A percentile compares a stretch with the other conserved stretches of the same genome.
Conservation (phyloP, 305 asterid species). For the Fraxinus xanthoxyloides region DNA sequence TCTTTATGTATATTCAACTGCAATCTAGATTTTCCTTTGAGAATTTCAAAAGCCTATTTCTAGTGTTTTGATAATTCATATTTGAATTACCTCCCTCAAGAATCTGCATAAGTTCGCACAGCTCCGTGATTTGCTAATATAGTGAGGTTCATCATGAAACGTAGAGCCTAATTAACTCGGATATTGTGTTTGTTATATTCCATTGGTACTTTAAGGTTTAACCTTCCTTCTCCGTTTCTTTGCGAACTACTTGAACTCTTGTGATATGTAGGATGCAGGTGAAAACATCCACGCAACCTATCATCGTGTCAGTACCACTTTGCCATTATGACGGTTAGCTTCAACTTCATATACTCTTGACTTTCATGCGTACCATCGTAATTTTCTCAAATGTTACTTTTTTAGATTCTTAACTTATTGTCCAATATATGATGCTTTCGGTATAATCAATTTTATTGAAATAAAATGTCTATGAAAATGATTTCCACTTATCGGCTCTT, state of each 20-base stretch:
- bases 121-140: slow-evolving; percentile 10
- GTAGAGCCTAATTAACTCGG: neutral
- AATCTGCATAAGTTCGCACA: slow-evolving; percentile 10
- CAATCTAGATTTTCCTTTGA: neutral
- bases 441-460: neutral
- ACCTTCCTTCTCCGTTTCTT: neutral
- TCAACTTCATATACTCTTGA: slow-evolving; percentile 11
- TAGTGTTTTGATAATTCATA: slow-evolving; percentile 6
- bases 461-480: neutral
- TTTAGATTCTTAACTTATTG: neutral
- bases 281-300: slow-evolving; percentile 77
- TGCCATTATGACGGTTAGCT: slow-evolving; percentile 83
- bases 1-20: neutral
- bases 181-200: neutral
- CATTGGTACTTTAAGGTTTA: slow-evolving; percentile 3
- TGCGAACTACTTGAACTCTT: slow-evolving; percentile 5
- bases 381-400: slow-evolving; percentile 4
- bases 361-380: slow-evolving; percentile 10
- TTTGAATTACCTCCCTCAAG: slow-evolving; percentile 5
- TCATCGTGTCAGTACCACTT: slow-evolving; percentile 84
- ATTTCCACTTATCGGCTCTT: neutral
- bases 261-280: slow-evolving; percentile 89
- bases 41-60: slow-evolving; percentile 6
- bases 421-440: neutral
- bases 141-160: neutral